Conservation (phyloP, 495 filamentous ascomycete genomes). For the Clavariopsis aquatica region DNA sequence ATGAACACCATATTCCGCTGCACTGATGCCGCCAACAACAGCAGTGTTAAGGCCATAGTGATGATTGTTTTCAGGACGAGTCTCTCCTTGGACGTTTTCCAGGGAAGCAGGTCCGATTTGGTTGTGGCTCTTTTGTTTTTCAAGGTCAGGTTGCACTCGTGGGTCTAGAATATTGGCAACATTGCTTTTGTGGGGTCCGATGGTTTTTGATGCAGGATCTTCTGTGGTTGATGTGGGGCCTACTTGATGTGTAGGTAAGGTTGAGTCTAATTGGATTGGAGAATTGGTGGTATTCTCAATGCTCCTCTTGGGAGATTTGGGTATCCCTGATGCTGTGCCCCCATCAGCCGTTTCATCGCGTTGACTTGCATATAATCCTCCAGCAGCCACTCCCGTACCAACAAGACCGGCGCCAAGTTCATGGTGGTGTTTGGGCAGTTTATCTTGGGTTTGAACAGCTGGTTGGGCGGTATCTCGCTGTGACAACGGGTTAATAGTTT, state of each 20-base stretch:
- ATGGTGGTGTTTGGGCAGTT: constrained; percentile 36
- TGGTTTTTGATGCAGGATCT: constrained; percentile 24
- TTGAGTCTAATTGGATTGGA: constrained; percentile 31
- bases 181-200: constrained; percentile 32
- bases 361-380: constrained; percentile 26
- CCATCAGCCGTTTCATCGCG: constrained; percentile 7
- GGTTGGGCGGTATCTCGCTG: background rate
- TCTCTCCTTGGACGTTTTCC: constrained; percentile 16
- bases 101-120: constrained; percentile 21
- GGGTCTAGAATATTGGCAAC: constrained; percentile 27
- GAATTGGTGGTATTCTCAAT: constrained; percentile 26
- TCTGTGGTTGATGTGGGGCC: too few relatives aligned
- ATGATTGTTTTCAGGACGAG: constrained; percentile 20
- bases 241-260: too few relatives aligned
- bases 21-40: constrained; percentile 29
- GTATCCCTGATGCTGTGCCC: constrained; percentile 23
- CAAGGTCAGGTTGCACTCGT: constrained; percentile 33
- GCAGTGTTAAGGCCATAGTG: constrained; percentile 39
- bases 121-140: constrained; percentile 33
- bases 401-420: constrained; percentile 29
- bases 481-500: background rate
- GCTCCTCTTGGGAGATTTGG: constrained; percentile 31
- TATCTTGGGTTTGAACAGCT: background rate
- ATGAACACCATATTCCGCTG: constrained; percentile 29
- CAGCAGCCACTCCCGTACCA: constrained; percentile 29